Percentiles rank a stretch among this genome's conserved stretches.
phyloP scores from a whole-genome alignment of 1,284 basidiomycete species.

The Phellopilus nigrolimitatus region DNA sequence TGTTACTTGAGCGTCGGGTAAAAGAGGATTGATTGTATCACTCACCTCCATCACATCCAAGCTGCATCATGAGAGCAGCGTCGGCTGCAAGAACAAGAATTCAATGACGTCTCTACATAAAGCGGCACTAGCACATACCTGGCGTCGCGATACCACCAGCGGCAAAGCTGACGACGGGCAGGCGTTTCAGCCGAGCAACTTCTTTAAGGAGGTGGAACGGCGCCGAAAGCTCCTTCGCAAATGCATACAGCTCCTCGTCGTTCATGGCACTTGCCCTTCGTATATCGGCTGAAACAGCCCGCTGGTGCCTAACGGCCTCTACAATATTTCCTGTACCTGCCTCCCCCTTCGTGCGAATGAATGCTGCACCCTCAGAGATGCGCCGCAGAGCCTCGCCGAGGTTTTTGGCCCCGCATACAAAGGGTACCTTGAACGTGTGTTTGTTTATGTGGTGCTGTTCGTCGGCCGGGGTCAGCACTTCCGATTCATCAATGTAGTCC shows the following conservation, averaged over 20 bases:
- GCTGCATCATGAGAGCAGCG: slow-evolving; percentile 99
- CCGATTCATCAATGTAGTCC: slow-evolving; percentile 98
- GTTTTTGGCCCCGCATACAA: slow-evolving; percentile 76
- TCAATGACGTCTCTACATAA: slow-evolving; percentile 5
- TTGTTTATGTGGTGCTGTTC: slow-evolving; percentile 85
- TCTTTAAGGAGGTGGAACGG: slow-evolving; percentile 99
- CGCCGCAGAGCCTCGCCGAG: slow-evolving; percentile 92
- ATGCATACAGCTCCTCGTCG: slow-evolving; percentile 94
- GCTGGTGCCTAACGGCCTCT: slow-evolving; percentile 92
- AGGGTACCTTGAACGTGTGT: slow-evolving; percentile 86
- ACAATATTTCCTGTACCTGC: slow-evolving; percentile 98
- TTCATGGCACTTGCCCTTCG: slow-evolving; percentile 81
- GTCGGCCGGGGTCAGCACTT: slow-evolving; percentile 95
- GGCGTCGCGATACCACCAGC: slow-evolving; percentile 97
- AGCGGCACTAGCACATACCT: slow-evolving; percentile 41
- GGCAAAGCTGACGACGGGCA: slow-evolving; percentile 95
- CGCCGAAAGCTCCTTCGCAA: slow-evolving; percentile 90
- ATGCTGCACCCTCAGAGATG: slow-evolving; percentile 96
- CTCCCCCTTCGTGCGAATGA: slow-evolving; percentile 96
- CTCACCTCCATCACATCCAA: slow-evolving; percentile 94
- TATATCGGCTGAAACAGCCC: slow-evolving; percentile 83
- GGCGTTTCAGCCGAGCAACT: slow-evolving; percentile 86
- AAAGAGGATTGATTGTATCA: slow-evolving; percentile 20
- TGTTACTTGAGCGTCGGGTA: slow-evolving; percentile 18
- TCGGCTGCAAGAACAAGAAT: slow-evolving; percentile 55